A percentile compares a stretch with the other conserved stretches of the same genome.
phyloP scores from a whole-genome alignment of 805 yeast genomes.

The Vanderwaltozyma tropicalis region DNA sequence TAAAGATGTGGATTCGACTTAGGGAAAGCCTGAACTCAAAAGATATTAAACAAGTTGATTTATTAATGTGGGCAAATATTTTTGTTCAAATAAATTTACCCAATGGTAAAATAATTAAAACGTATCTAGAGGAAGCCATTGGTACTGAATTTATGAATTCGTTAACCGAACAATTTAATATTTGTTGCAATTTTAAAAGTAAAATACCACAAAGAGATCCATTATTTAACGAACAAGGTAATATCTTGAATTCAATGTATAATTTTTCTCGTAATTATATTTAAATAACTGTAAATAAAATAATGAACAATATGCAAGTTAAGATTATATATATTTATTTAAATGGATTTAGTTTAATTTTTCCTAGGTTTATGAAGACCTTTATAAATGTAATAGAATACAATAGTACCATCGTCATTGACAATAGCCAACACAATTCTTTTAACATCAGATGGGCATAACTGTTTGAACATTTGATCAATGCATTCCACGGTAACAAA shows the following conservation, averaged over 20 bases:
- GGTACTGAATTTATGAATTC: slow-evolving; percentile 7
- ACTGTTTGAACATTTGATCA: slow-evolving; percentile 11
- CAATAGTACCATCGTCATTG: slow-evolving; percentile 58
- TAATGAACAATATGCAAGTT: too few relatives aligned
- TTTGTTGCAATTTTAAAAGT: background rate
- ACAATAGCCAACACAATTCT: slow-evolving; percentile 46
- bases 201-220: slow-evolving; percentile 11
- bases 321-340: too few relatives aligned
- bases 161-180: slow-evolving; percentile 4
- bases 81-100: slow-evolving; percentile 19
- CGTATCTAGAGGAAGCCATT: slow-evolving; percentile 8
- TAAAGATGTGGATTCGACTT: slow-evolving; percentile 4
- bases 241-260: slow-evolving; percentile 18
- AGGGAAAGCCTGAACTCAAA: background rate
- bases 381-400: slow-evolving; percentile 57
- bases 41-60: slow-evolving; percentile 5
- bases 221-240: slow-evolving; percentile 22
- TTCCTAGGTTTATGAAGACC: slow-evolving; percentile 58
- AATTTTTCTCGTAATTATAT: slow-evolving; percentile 1
- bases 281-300: background rate
- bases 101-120: slow-evolving; percentile 12
- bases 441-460: slow-evolving; percentile 20
- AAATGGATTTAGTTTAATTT: too few relatives aligned
- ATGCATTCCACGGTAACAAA: slow-evolving; percentile 17
- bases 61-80: slow-evolving; percentile 19